Evolutionary conservation across 352 stramenopile genomes (phyloP).

Genomic region (Phytophthora citrophthora): DNA sequence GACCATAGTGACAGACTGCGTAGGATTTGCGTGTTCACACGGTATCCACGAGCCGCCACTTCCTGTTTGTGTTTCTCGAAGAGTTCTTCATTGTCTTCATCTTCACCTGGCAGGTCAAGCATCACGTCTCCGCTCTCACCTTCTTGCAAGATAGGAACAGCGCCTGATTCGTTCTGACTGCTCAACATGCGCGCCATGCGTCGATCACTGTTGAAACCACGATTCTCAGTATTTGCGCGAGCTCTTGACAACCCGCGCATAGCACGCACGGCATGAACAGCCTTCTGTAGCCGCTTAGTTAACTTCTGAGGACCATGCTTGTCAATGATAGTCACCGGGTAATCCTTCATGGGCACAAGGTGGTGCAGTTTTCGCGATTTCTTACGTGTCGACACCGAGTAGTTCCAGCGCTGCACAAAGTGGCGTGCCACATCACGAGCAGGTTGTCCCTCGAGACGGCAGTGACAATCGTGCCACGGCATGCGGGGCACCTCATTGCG

Average conservation of each 20-base stretch:
- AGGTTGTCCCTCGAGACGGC: conserved; percentile 77
- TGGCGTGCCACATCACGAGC: conserved; percentile 84
- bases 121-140: conserved; percentile 17
- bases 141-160: conserved; percentile 32
- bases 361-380: conserved; percentile 80
- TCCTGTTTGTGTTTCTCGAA: conserved; percentile 40
- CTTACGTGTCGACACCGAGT: conserved; percentile 80
- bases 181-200: conserved; percentile 43
- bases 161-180: conserved; percentile 30
- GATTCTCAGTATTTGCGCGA: conserved; percentile 35
- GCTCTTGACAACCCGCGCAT: conserved; percentile 40
- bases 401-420: conserved; percentile 91
- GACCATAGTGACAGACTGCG: conserved; percentile 87
- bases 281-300: conserved; percentile 66
- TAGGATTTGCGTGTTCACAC: conserved; percentile 70
- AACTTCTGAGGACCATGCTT: conserved; percentile 48
- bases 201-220: conserved; percentile 52
- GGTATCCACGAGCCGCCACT: conserved; percentile 48
- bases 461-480: conserved; percentile 90
- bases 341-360: conserved; percentile 81
- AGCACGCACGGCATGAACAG: conserved; percentile 65
- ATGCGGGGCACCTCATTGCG: conserved; percentile 73
- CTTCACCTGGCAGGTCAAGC: conserved; percentile 26
- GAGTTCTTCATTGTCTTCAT: conserved; percentile 36
- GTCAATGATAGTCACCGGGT: conserved; percentile 41